These are phyloP conservation scores for Funneliformis caledonium DNA, from an alignment of 371 early-diverging fungal genomes.

Conservation along the genomic window DNA sequence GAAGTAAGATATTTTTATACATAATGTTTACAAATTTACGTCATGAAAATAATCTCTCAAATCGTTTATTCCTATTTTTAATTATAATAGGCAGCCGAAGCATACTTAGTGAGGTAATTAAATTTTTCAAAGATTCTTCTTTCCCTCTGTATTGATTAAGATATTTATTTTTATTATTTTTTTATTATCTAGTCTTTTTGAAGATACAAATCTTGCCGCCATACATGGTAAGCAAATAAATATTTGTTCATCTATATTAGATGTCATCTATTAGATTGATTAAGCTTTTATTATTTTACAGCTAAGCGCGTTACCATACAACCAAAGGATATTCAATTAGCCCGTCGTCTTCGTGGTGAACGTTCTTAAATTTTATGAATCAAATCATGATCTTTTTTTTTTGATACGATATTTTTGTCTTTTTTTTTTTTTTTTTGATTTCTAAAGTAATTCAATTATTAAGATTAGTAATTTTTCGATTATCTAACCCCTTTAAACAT, in stretches of 20 bases:
- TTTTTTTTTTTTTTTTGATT: not conserved
- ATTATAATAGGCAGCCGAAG: slow-evolving; percentile 80
- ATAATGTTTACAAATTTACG: not conserved
- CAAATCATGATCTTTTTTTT: not conserved
- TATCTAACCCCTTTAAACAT: not conserved
- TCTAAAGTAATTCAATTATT: too few relatives aligned
- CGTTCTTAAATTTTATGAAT: slow-evolving; percentile 61
- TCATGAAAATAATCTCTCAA: not conserved
- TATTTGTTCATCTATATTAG: not conserved
- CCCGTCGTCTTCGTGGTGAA: slow-evolving; percentile 94
- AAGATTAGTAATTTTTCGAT: too few relatives aligned
- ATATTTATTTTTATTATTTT: not conserved
- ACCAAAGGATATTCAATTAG: slow-evolving; percentile 99
- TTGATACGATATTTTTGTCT: not conserved
- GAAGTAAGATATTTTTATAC: slow-evolving; percentile 56
- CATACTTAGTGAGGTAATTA: slow-evolving; percentile 79
- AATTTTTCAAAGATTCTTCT: not conserved
- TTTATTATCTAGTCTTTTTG: slow-evolving; percentile 70
- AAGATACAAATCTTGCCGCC: slow-evolving; percentile 98
- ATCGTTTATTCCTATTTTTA: too few relatives aligned
- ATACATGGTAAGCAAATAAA: slow-evolving; percentile 71
- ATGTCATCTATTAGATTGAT: not conserved
- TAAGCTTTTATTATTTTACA: not conserved
- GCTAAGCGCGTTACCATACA: slow-evolving; percentile 99
- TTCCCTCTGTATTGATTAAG: not conserved